Evolutionary conservation across 164 flowering plant genomes (phyloP).

Genomic region (Vitis rupestris): DNA sequence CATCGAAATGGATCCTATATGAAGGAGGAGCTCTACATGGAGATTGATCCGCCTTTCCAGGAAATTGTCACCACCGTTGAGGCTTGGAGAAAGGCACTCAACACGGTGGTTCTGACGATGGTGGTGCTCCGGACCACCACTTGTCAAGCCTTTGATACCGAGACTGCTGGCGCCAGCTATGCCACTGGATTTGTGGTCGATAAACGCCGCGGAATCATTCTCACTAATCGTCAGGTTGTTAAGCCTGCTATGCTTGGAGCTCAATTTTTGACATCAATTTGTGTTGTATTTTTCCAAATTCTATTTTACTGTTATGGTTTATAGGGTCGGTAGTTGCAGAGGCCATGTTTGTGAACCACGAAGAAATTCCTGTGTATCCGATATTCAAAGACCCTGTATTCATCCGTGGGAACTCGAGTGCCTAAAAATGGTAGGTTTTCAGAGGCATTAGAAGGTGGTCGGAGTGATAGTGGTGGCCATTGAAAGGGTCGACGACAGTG

Average conservation of each 20-base stretch:
- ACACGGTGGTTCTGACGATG: conserved; percentile 84
- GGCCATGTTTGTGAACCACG: conserved; percentile 91
- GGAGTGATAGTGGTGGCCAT: too few relatives aligned
- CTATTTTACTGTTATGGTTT: conserved; percentile 5
- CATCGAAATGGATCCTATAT: conserved; percentile 28
- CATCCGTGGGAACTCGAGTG: too few relatives aligned
- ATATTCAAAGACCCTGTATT: conserved; percentile 83
- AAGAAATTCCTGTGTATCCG: conserved; percentile 81
- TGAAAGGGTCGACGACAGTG: too few relatives aligned
- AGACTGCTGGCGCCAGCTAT: conserved; percentile 75
- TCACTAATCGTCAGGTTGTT: conserved; percentile 95
- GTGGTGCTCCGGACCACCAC: conserved; percentile 88
- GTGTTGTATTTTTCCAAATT: background rate
- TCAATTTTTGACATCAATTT: background rate
- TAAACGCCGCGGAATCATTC: conserved; percentile 83
- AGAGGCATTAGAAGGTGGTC: too few relatives aligned
- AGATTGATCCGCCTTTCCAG: conserved; percentile 69
- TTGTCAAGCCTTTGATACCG: conserved; percentile 88
- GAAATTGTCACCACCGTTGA: conserved; percentile 72
- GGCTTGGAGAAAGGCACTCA: conserved; percentile 85
- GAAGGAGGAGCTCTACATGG: conserved; percentile 79
- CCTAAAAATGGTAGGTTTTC: too few relatives aligned
- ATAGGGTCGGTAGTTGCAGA: conserved; percentile 93
- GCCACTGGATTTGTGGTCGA: conserved; percentile 96
- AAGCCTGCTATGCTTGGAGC: conserved; percentile 58